phyloP scores from a whole-genome alignment of 83 land plant species.

The Diphasiastrum complanatum region DNA sequence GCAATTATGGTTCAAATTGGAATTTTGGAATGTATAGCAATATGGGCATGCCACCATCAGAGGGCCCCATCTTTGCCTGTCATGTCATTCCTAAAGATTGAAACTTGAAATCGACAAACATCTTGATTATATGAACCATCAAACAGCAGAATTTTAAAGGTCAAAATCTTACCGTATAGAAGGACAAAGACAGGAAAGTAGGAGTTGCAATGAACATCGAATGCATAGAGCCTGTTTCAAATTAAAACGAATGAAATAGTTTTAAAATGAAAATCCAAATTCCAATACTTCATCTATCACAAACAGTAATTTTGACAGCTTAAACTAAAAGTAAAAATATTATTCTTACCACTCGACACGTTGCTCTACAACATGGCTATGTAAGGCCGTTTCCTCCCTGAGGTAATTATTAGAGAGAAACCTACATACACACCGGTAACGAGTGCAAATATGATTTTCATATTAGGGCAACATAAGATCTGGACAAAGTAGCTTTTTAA shows the following conservation, averaged over 20 bases:
- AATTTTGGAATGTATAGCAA: no score
- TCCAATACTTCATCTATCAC: neutral
- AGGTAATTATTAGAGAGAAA: conserved; percentile 76
- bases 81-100: no score
- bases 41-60: no score
- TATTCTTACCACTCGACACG: conserved; percentile 76
- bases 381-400: conserved; percentile 62
- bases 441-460: neutral
- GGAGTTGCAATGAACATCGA: conserved; percentile 97
- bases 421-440: conserved; percentile 35
- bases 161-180: conserved; percentile 67
- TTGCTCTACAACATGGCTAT: conserved; percentile 90
- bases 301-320: neutral
- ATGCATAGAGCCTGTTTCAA: conserved; percentile 78
- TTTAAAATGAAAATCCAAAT: neutral
- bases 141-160: conserved; percentile 6
- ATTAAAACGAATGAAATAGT: neutral
- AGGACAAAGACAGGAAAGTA: conserved; percentile 84
- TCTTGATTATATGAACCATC: neutral
- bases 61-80: no score
- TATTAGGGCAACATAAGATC: neutral
- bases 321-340: neutral
- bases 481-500: neutral
- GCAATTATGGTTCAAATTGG: no score
- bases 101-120: no score